phyloP scores from a whole-genome alignment of 805 yeast species.

The Saccharomyces mikatae region DNA sequence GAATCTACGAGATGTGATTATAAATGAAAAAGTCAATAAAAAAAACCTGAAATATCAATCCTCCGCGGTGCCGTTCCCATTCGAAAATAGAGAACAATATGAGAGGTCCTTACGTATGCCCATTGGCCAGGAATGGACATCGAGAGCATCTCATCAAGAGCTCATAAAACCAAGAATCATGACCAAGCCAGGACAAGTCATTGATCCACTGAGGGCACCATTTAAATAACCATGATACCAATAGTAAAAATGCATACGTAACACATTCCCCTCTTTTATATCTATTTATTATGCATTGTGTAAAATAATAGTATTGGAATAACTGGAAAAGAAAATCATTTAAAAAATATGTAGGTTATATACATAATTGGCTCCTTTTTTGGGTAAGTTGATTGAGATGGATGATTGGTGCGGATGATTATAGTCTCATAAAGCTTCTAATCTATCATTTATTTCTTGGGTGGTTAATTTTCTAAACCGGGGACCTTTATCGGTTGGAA shows the following conservation, averaged over 20 bases:
- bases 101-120: slow-evolving; percentile 92
- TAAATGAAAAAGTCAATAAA: slow-evolving; percentile 80
- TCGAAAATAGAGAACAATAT: slow-evolving; percentile 86
- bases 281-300: neutral
- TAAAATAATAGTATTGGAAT: neutral
- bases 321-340: neutral
- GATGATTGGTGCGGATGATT: neutral
- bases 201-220: slow-evolving; percentile 88
- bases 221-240: slow-evolving; percentile 38
- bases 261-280: neutral
- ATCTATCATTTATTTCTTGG: slow-evolving; percentile 91
- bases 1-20: slow-evolving; percentile 69
- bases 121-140: slow-evolving; percentile 94
- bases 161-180: slow-evolving; percentile 83
- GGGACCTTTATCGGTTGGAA: slow-evolving; percentile 71
- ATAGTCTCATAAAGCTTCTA: slow-evolving; percentile 67
- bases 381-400: neutral
- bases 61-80: slow-evolving; percentile 89
- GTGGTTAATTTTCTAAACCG: slow-evolving; percentile 76
- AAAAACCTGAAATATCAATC: slow-evolving; percentile 81
- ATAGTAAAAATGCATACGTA: neutral
- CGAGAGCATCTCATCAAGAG: slow-evolving; percentile 78
- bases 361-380: slow-evolving; percentile 1
- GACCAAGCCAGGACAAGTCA: slow-evolving; percentile 79
- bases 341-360: neutral